Evolutionary conservation across 1,284 basidiomycete species (phyloP).

Genomic region (Puccinia polysora): DNA sequence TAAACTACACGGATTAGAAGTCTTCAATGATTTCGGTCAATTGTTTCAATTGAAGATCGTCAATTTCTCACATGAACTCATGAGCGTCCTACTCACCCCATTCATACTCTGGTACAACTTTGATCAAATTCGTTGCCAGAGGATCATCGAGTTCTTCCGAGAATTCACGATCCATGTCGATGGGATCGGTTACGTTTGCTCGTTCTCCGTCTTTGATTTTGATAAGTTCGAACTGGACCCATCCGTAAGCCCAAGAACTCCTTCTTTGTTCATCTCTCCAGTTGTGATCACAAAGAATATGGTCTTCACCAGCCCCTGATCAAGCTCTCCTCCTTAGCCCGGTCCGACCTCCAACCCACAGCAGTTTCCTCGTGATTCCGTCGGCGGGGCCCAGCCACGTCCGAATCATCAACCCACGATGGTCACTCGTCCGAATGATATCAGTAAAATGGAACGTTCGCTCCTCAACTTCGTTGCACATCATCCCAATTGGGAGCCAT

Average conservation of each 20-base stretch:
- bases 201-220: slow-evolving; percentile 96
- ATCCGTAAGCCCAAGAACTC: slow-evolving; percentile 21
- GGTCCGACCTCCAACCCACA: slow-evolving; percentile 12
- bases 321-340: not conserved
- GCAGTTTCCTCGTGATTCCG: not conserved
- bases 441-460: slow-evolving; percentile 38
- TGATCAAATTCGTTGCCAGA: slow-evolving; percentile 52
- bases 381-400: not conserved
- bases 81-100: slow-evolving; percentile 87
- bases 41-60: slow-evolving; percentile 82
- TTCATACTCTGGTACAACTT: slow-evolving; percentile 89
- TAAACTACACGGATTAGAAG: slow-evolving; percentile 76
- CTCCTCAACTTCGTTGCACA: slow-evolving; percentile 41
- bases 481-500: slow-evolving; percentile 44
- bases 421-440: slow-evolving; percentile 15
- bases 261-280: not conserved
- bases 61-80: slow-evolving; percentile 78
- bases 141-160: slow-evolving; percentile 87
- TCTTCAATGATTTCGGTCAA: slow-evolving; percentile 80
- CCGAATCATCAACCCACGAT: not conserved
- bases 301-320: not conserved
- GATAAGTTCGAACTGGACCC: slow-evolving; percentile 29
- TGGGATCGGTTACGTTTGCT: slow-evolving; percentile 91
- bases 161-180: slow-evolving; percentile 96
- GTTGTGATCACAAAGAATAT: not conserved